Evolutionary conservation across 2,329 filamentous ascomycete species (phyloP), one percentile per base, ranked within the genome.

Genomic region (Rugonectria rugulosa): DNA sequence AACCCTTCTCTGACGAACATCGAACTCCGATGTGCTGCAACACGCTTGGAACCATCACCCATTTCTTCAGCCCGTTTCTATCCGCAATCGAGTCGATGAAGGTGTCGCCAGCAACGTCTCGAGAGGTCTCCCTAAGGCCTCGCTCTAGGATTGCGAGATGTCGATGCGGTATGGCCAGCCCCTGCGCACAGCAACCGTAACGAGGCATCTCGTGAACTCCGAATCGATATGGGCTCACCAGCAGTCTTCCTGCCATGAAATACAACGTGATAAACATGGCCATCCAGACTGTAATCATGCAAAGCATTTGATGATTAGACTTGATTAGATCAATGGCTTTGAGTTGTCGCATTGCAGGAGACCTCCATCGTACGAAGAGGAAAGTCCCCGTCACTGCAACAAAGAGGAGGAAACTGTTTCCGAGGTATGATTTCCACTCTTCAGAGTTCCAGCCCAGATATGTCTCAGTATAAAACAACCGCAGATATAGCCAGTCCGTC

Each of bases 141-240:
- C 34, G 21, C 34, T 63, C 60, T 11, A 73, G 32, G 4, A 34
- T 42, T 11, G 46, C 42, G 2, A 73, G 50, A 12, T 72, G 61
- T 14, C 62, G 63, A 3, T 56, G 53, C 4, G 72, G 67, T 31
- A 73, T 72, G 2, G 72, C 64, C 3, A 74, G 59, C 0, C 72
- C 72, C 48, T 74, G 72, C 6, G 72, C 69, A 37, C 72, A 74
- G 31, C 72, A 74, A 7, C 72, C 72, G 29, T 73, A 73, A 9
- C 57, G 61, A 1, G 69, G 63, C 72, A 74, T 74, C 58, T 72
- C 65, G 1, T 64, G 65, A 6, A 74, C 60, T 1, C 70, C 70
- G 4, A 23, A 34, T 3, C 34, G 52, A 6, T 65, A 51, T 0
- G 68, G 67, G 21, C 50, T 55, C 7, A 70, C 65, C 6, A 67